A percentile compares a stretch with the other conserved stretches of the same genome.
Evolutionary conservation across 176 grass and related monocot genomes (phyloP).

Genomic region (Triticum turgidum): DNA sequence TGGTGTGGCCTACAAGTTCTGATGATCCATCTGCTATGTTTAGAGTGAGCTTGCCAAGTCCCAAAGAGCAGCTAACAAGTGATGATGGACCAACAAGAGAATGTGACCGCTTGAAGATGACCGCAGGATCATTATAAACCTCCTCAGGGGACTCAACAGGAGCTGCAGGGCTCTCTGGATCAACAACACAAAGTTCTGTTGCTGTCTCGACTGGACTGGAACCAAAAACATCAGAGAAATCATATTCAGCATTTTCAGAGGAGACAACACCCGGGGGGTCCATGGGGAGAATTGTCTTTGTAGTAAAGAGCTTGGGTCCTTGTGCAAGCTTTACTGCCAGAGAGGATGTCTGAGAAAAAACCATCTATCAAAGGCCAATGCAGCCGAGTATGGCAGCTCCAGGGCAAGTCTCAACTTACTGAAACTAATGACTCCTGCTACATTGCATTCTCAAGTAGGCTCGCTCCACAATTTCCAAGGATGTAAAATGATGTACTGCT

Average conservation of each 20-base stretch:
- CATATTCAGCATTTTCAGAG: conserved; percentile 71
- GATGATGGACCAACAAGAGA: conserved; percentile 86
- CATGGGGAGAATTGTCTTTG: conserved; percentile 66
- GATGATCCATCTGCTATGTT: conserved; percentile 44
- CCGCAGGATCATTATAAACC: conserved; percentile 61
- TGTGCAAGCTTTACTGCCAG: conserved; percentile 38
- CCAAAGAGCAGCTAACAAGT: conserved; percentile 56
- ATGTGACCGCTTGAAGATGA: conserved; percentile 82
- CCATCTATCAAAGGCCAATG: conserved; percentile 53
- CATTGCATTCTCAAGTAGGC: conserved; percentile 28
- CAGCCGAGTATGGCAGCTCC: not conserved
- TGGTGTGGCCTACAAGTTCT: conserved; percentile 38
- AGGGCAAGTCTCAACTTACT: not conserved
- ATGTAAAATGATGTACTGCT: conserved; percentile 44
- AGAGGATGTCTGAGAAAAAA: conserved; percentile 52
- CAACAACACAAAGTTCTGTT: conserved; percentile 27
- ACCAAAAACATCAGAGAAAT: conserved; percentile 96
- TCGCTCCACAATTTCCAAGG: conserved; percentile 21
- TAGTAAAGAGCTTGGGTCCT: conserved; percentile 35
- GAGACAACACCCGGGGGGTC: conserved; percentile 42
- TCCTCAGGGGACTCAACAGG: conserved; percentile 48
- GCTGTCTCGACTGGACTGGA: conserved; percentile 56
- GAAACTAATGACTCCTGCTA: not conserved
- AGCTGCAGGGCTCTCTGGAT: conserved; percentile 43
- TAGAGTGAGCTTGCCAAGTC: conserved; percentile 58